phyloP scores from a whole-genome alignment of 306 rosid species.

The Cucumis melo region DNA sequence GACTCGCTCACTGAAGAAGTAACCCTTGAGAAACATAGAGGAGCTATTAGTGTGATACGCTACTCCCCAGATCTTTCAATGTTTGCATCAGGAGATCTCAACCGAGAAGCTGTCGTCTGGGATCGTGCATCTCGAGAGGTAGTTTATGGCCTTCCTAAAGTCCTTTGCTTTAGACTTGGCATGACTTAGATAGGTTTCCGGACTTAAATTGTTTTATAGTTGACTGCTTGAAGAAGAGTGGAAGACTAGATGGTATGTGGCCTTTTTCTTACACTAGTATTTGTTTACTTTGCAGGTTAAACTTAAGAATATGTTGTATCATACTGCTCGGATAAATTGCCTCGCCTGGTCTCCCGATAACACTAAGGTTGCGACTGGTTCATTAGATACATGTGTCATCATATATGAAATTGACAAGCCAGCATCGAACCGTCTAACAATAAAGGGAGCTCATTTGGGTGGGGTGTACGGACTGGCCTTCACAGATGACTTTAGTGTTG shows the following conservation, averaged over 20 bases:
- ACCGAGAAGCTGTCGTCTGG: slow-evolving; percentile 93
- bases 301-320: slow-evolving; percentile 88
- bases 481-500: slow-evolving; percentile 59
- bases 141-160: slow-evolving; percentile 3
- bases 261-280: neutral
- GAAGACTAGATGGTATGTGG: neutral
- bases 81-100: slow-evolving; percentile 96
- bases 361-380: slow-evolving; percentile 78
- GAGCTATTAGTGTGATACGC: slow-evolving; percentile 64
- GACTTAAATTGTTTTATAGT: neutral
- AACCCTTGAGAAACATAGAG: slow-evolving; percentile 86
- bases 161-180: neutral
- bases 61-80: slow-evolving; percentile 88
- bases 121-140: slow-evolving; percentile 66
- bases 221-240: neutral
- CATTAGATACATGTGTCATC: slow-evolving; percentile 73
- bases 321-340: slow-evolving; percentile 86
- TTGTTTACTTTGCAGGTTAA: slow-evolving; percentile 40
- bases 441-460: slow-evolving; percentile 86
- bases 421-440: slow-evolving; percentile 59
- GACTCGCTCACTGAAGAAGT: slow-evolving; percentile 73
- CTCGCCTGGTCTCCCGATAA: slow-evolving; percentile 94
- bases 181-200: neutral
- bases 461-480: slow-evolving; percentile 90
- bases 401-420: slow-evolving; percentile 80